phyloP scores from a whole-genome alignment of 2,329 filamentous ascomycete species.

The Neonectria sp. region DNA sequence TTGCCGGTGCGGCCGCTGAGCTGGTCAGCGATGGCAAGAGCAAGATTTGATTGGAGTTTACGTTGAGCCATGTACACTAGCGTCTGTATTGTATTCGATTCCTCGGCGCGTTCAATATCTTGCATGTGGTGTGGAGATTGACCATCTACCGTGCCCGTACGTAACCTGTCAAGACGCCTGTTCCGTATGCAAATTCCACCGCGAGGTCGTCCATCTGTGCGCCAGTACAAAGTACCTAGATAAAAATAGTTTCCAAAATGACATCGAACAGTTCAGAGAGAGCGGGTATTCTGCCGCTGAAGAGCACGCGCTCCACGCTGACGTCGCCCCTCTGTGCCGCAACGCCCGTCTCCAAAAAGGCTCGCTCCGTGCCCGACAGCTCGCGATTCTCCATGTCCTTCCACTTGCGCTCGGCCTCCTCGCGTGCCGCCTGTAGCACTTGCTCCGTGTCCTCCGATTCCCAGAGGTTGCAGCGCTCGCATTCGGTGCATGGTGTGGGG shows the following conservation, averaged over 20 bases:
- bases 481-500: conserved; percentile 79
- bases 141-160: conserved; percentile 8
- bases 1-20: conserved; percentile 86
- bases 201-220: conserved; percentile 34
- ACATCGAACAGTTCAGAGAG: conserved; percentile 62
- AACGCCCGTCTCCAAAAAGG: conserved; percentile 70
- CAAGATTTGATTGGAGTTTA: conserved; percentile 48
- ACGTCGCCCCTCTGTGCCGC: conserved; percentile 47
- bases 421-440: conserved; percentile 77
- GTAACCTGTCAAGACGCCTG: conserved; percentile 32
- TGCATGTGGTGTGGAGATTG: conserved; percentile 20
- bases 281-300: conserved; percentile 54
- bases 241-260: conserved; percentile 61
- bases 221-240: conserved; percentile 44
- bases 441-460: conserved; percentile 82
- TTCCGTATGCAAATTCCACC: conserved; percentile 35
- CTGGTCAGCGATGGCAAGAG: conserved; percentile 62
- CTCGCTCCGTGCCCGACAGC: conserved; percentile 68
- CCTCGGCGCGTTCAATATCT: conserved; percentile 28
- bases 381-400: conserved; percentile 73
- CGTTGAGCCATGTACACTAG: conserved; percentile 41
- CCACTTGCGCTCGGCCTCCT: conserved; percentile 81
- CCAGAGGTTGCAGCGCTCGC: conserved; percentile 84
- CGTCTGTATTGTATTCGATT: conserved; percentile 47
- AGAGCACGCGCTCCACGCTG: conserved; percentile 53